These are phyloP conservation scores for Globisporangium splendens DNA, from an alignment of 352 stramenopile genomes.

Conservation along the genomic window DNA sequence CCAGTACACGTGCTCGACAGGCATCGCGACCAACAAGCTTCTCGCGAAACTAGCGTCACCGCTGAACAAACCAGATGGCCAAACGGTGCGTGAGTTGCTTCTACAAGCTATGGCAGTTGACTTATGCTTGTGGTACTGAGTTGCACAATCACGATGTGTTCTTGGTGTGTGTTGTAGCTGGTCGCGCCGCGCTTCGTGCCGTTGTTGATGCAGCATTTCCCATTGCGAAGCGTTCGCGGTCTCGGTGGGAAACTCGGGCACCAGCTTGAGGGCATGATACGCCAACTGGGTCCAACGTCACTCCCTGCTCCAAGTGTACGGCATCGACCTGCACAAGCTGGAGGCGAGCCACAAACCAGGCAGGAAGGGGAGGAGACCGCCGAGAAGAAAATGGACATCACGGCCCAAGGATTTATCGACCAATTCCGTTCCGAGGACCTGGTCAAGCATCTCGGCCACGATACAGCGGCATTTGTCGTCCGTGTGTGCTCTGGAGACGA, in stretches of 20 bases:
- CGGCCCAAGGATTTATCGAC: conserved; percentile 50
- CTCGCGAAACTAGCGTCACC: conserved; percentile 75
- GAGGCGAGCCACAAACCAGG: conserved; percentile 3
- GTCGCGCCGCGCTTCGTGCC: conserved; percentile 59
- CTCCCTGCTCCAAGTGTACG: neutral
- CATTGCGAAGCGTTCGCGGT: conserved; percentile 67
- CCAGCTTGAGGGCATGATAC: conserved; percentile 60
- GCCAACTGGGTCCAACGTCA: conserved; percentile 23
- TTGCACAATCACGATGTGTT: too few relatives aligned
- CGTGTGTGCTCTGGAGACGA: conserved; percentile 64
- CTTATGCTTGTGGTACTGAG: too few relatives aligned
- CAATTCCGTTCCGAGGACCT: conserved; percentile 50
- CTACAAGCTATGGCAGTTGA: too few relatives aligned
- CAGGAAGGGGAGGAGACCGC: conserved; percentile 9
- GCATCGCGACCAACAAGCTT: conserved; percentile 75
- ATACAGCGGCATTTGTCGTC: conserved; percentile 55
- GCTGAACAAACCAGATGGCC: conserved; percentile 78
- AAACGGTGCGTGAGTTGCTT: conserved; percentile 34
- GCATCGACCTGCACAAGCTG: neutral
- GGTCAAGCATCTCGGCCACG: conserved; percentile 45
- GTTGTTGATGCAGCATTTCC: conserved; percentile 65
- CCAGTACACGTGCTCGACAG: conserved; percentile 79
- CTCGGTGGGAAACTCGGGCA: conserved; percentile 76
- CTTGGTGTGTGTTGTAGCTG: conserved; percentile 22
- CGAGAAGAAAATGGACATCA: conserved; percentile 23